Conservation (phyloP, 1,284 basidiomycete genomes). For the Spongiforma sp. region DNA sequence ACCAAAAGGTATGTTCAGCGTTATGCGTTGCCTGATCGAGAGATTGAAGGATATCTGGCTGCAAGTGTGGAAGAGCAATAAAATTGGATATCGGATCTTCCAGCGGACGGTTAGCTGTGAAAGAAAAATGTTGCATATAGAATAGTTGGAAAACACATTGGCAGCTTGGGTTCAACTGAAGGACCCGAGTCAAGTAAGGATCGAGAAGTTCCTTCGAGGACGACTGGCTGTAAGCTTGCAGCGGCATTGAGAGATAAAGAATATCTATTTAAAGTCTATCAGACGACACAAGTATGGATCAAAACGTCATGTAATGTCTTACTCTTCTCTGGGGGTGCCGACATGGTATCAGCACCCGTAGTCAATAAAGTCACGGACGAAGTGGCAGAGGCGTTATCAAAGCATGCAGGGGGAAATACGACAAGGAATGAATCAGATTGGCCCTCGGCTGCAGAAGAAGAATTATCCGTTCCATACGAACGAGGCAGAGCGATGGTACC, state of each 20-base stretch:
- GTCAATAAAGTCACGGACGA: slow-evolving; percentile 72
- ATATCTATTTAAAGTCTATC: slow-evolving; percentile 51
- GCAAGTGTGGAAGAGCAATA: slow-evolving; percentile 45
- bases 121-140: slow-evolving; percentile 51
- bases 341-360: slow-evolving; percentile 86
- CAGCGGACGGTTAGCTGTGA: slow-evolving; percentile 1
- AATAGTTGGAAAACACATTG: slow-evolving; percentile 56
- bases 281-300: background rate
- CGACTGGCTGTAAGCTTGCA: slow-evolving; percentile 30
- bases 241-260: slow-evolving; percentile 62
- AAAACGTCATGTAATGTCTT: slow-evolving; percentile 35
- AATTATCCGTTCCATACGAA: slow-evolving; percentile 25
- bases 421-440: slow-evolving; percentile 56
- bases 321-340: slow-evolving; percentile 87
- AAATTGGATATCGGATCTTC: slow-evolving; percentile 27
- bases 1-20: slow-evolving; percentile 70
- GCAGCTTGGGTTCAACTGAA: slow-evolving; percentile 35
- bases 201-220: slow-evolving; percentile 55
- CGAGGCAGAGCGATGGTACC: slow-evolving; percentile 40
- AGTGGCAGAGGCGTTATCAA: slow-evolving; percentile 50
- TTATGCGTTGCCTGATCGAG: slow-evolving; percentile 61
- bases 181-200: slow-evolving; percentile 64
- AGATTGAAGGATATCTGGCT: slow-evolving; percentile 53
- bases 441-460: slow-evolving; percentile 24
- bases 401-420: slow-evolving; percentile 79